Evolutionary conservation across 2,329 filamentous ascomycete species (phyloP), one percentile per base, ranked within the genome.

Genomic region (Thelonectria blattea): DNA sequence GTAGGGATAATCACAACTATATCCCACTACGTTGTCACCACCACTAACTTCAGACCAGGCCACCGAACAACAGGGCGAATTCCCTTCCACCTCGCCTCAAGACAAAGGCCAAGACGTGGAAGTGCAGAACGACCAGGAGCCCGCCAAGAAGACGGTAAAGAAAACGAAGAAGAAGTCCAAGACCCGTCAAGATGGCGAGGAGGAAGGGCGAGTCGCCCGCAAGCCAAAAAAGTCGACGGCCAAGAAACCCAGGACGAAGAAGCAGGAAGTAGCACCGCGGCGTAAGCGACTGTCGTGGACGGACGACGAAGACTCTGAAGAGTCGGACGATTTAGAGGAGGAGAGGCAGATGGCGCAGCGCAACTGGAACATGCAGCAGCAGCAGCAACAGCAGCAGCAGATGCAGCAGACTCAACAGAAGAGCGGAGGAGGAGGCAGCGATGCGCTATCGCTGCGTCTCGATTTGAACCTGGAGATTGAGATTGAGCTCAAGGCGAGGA

Each of bases 391-490:
- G 12, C 34, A 37, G 34, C 34, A 37, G 7, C 62, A n/a, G n/a
- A n/a, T n/a, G n/a, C n/a, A 65, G 20, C 67, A 67, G 10, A 49
- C 53, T 9, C 60, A 68, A 18, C 63, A 64, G 22, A 45, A 59
- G 18, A 45, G 47, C 5, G 62, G 64, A 2, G 63, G 65, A 5
- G 66, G 65, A 20, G 67, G 64, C 52, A 69, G 62, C 37, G 67
- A 70, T 12, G 65, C 68, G 8, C 77, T 93, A 70, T 88, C 88
- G 73, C 76, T 95, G 68, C 85, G 88, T 49, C 79, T 94, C 22
- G 91, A 94, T 71, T 81, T 93, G 62, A 94, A 95, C 75, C 80
- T 95, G 57, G 91, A 95, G 68, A 83, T 94, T 54, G 91, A 95
- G 76, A 91, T 95, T 63, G 88, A 92, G 71, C 83, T 95, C 60